phyloP scores from a whole-genome alignment of 192 early-diverging fungal species.

The Dissophora globulifera region DNA sequence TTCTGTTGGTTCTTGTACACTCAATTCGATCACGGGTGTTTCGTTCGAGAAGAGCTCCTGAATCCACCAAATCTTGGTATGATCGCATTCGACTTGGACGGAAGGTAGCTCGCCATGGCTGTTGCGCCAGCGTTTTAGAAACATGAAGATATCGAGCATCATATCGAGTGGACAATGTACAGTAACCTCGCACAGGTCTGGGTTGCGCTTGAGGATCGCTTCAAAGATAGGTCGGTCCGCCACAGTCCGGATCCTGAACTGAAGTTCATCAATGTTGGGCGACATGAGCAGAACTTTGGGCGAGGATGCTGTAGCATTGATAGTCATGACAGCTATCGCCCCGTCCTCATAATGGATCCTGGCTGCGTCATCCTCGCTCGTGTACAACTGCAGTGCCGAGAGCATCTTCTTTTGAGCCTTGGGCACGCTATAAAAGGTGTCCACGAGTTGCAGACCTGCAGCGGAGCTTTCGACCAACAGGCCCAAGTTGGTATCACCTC shows the following conservation, averaged over 20 bases:
- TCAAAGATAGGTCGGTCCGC: not conserved
- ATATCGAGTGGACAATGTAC: conserved; percentile 1
- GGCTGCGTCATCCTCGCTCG: not conserved
- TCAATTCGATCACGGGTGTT: not conserved
- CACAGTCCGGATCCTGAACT: conserved; percentile 1
- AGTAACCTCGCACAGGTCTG: conserved; percentile 1
- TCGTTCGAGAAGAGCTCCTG: not conserved
- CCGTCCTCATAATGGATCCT: not conserved
- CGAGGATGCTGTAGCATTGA: not conserved
- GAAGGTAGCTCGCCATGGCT: not conserved
- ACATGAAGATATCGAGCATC: not conserved
- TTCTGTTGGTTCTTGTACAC: not conserved
- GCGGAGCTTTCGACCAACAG: conserved; percentile 2
- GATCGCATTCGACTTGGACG: not conserved
- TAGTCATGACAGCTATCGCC: not conserved
- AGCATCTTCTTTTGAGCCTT: not conserved
- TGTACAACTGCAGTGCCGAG: not conserved
- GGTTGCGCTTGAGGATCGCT: conserved; percentile 15
- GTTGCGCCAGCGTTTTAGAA: not conserved
- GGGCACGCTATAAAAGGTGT: conserved; percentile 4
- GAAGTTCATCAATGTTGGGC: conserved; percentile 3
- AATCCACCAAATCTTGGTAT: conserved; percentile 1
- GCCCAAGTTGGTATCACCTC: conserved; percentile 1
- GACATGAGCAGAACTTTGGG: conserved; percentile 15
- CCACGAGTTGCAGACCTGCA: conserved; percentile 11